These are phyloP conservation scores for Fusarium torulosum DNA, from an alignment of 2,329 filamentous ascomycete species.

Conservation along the genomic window DNA sequence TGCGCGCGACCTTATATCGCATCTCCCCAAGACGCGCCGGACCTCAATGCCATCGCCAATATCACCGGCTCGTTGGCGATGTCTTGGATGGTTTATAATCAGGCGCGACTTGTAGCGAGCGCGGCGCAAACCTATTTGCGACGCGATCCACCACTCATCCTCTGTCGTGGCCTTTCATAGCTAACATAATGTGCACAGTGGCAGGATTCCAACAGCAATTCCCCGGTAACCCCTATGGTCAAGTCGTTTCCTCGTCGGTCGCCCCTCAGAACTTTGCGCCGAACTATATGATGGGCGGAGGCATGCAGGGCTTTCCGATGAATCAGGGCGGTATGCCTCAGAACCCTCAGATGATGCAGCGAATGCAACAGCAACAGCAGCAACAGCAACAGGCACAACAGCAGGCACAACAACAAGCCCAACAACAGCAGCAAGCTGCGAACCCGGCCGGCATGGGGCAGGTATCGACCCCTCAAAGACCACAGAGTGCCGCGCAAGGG, in stretches of 20 bases:
- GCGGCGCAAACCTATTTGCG: conserved; percentile 38
- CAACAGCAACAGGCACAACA: conserved; percentile 53
- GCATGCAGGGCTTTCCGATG: conserved; percentile 69
- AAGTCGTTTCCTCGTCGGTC: conserved; percentile 63
- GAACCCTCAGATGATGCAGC: conserved; percentile 53
- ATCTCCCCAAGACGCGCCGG: conserved; percentile 10
- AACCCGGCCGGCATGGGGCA: conserved; percentile 47
- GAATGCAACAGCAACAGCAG: conserved; percentile 35
- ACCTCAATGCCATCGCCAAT: not conserved
- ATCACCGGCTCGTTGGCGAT: not conserved
- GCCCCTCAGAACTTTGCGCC: conserved; percentile 65
- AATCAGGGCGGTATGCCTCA: conserved; percentile 64
- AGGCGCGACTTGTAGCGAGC: conserved; percentile 16
- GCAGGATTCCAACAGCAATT: conserved; percentile 71
- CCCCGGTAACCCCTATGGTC: conserved; percentile 68
- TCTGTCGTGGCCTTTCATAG: conserved; percentile 13
- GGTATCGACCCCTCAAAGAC: conserved; percentile 52
- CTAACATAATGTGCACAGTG: conserved; percentile 56
- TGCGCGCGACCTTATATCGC: conserved; percentile 32
- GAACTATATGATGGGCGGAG: conserved; percentile 64
- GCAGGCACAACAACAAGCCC: conserved; percentile 53
- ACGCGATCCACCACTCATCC: conserved; percentile 13
- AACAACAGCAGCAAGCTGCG: conserved; percentile 52
- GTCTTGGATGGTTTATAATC: not conserved
- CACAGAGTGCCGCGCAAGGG: conserved; percentile 52